Evolutionary conservation across 345 rosid species (phyloP).

Genomic region (Erysimum cheiranthoides): DNA sequence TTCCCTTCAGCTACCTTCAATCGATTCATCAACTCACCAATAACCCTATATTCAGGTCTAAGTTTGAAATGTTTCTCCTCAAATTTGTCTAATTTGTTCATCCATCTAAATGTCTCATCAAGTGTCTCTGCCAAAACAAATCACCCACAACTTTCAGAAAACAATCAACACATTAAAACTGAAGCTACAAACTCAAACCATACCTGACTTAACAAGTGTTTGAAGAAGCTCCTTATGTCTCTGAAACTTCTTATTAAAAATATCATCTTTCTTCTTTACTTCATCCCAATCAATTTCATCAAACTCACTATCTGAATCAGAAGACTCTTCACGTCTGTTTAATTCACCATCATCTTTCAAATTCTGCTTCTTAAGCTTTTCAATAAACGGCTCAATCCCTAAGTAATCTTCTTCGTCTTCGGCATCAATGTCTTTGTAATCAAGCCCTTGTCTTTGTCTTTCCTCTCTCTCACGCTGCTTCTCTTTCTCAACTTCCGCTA

Average conservation of each 20-base stretch:
- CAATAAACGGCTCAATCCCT: conserved; percentile 77
- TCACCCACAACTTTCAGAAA: not conserved
- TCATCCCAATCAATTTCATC: conserved; percentile 67
- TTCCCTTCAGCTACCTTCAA: conserved; percentile 87
- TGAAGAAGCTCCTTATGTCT: conserved; percentile 71
- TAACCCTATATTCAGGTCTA: conserved; percentile 80
- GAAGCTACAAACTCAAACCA: too few species aligned
- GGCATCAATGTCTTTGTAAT: conserved; percentile 72
- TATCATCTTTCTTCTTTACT: conserved; percentile 42
- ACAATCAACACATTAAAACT: not conserved
- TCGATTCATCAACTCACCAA: conserved; percentile 86
- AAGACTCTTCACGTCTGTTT: conserved; percentile 58
- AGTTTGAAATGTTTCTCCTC: conserved; percentile 82
- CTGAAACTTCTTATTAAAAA: conserved; percentile 61
- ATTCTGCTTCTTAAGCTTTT: conserved; percentile 71
- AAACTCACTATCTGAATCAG: conserved; percentile 75
- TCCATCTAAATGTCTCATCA: conserved; percentile 80
- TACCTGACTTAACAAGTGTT: conserved; percentile 61
- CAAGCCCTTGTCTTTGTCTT: conserved; percentile 69
- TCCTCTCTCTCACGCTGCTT: conserved; percentile 76
- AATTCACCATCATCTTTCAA: conserved; percentile 53
- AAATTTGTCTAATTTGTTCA: conserved; percentile 77
- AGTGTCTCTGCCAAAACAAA: conserved; percentile 60
- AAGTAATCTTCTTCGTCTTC: conserved; percentile 88
- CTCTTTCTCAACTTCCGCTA: conserved; percentile 69